Evolutionary conservation across 139 green algal species (phyloP), one percentile per base, ranked within the genome.

Genomic region (Helicosporidium sp.): DNA sequence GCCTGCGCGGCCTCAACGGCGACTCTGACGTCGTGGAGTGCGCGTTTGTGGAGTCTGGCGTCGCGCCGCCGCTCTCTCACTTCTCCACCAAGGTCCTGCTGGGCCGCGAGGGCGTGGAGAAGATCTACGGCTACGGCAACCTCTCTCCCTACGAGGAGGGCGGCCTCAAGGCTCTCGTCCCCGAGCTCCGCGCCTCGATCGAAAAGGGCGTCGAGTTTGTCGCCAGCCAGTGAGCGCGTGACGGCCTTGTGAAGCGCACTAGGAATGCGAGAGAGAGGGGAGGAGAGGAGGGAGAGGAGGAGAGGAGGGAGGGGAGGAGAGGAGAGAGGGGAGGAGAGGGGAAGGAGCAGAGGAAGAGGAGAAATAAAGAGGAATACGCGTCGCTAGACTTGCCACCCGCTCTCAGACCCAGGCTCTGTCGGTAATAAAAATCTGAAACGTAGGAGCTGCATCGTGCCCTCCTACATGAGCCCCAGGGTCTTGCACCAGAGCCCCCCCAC

Each of bases 31-130:
- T 79, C 5, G 55, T 72, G 26, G 68, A 70, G 65, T 78, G 25
- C 22, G 74, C 79, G 4, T 96, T 82, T 52, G 90, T 99, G 20
- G 68, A 91, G 52, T 85, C 68, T 42, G 59, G 82, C 16, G 70
- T 79, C 19, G 69, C 78, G 2, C n/a, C n/a, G n/a, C 80, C 84
- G 27, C 39, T 81, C 18, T 72, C 79, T n/a, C 97, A 83, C 81
- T 96, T 97, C 55, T 73, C 79, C 28, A 79, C 71, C 61, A 93
- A 90, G 75, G 73, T 91, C 53, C 77, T 76, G 61, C 72, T 93
- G 33, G 74, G 73, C 46, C 73, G 69, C 28, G 55, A 43, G 43
- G 73, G 73, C 24, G 75, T 72, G 26, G 68, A 76, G 54, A 60
- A 80, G 39, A 69, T 95, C 36, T 70, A 81, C 51, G 75, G 65